Conservation (phyloP, 768 basidiomycete species). For the Mycena leptocephala region DNA sequence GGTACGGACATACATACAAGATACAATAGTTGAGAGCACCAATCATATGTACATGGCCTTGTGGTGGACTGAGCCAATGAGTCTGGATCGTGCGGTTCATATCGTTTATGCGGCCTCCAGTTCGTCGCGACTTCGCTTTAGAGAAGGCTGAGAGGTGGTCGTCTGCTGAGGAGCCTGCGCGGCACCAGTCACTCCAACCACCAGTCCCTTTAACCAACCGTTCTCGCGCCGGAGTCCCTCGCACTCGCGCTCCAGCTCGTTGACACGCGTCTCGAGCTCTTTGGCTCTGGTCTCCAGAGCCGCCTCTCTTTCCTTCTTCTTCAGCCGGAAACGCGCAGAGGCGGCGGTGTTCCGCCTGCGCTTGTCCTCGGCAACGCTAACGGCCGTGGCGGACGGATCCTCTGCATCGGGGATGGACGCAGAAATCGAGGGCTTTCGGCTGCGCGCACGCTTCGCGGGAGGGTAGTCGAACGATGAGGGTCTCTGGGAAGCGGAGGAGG, state of each 20-base stretch:
- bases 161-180: constrained; percentile 57
- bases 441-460: constrained; percentile 70
- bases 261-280: constrained; percentile 86
- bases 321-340: constrained; percentile 92
- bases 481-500: constrained; percentile 35
- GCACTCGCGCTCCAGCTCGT: constrained; percentile 92
- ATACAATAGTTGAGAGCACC: constrained; percentile 9
- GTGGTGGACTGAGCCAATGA: background rate
- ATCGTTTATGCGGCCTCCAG: constrained; percentile 19
- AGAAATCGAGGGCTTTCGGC: constrained; percentile 65
- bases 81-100: background rate
- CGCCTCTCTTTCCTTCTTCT: constrained; percentile 96
- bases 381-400: constrained; percentile 43
- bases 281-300: constrained; percentile 90
- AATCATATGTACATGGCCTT: constrained; percentile 25
- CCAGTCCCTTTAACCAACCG: constrained; percentile 92
- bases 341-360: constrained; percentile 95
- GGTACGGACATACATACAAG: constrained; percentile 6
- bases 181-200: constrained; percentile 89
- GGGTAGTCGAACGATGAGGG: constrained; percentile 51
- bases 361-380: constrained; percentile 87
- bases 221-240: constrained; percentile 92
- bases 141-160: constrained; percentile 33
- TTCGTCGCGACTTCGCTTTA: constrained; percentile 56
- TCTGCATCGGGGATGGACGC: constrained; percentile 52